Percentiles rank a stretch among this genome's conserved stretches.
These are phyloP conservation scores for Cytidiella melzeri DNA, from an alignment of 768 basidiomycete genomes.

Conservation along the genomic window DNA sequence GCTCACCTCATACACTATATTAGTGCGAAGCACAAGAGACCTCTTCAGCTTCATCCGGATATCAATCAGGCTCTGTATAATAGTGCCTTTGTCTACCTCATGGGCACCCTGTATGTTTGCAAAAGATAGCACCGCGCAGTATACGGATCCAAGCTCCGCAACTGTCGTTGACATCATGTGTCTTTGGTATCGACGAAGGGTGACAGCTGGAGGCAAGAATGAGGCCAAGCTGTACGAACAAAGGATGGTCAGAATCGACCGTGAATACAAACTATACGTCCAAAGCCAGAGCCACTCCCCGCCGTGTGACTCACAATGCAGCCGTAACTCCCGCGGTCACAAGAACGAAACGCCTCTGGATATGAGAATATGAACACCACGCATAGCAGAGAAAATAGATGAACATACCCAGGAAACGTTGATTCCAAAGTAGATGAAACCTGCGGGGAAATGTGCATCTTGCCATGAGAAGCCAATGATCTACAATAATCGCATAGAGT, in stretches of 20 bases:
- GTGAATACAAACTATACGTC: too few species aligned
- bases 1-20: conserved; percentile 62
- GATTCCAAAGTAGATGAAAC: conserved; percentile 52
- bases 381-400: not conserved
- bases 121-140: conserved; percentile 72
- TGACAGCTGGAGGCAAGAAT: conserved; percentile 68
- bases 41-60: conserved; percentile 69
- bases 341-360: conserved; percentile 58
- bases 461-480: conserved; percentile 73
- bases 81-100: conserved; percentile 44
- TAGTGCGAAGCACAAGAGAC: conserved; percentile 46
- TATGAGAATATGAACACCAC: not conserved
- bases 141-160: conserved; percentile 59
- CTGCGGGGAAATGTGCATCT: conserved; percentile 41
- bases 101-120: conserved; percentile 45
- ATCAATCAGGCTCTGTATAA: conserved; percentile 63
- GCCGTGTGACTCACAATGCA: conserved; percentile 52
- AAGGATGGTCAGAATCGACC: not conserved
- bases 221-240: conserved; percentile 37
- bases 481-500: conserved; percentile 27
- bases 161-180: conserved; percentile 62
- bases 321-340: conserved; percentile 68
- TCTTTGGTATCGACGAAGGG: conserved; percentile 70
- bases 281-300: too few species aligned
- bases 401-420: conserved; percentile 63